phyloP scores from a whole-genome alignment of 2,329 filamentous ascomycete genomes.

The Phaeosphaeriaceae sp. region DNA sequence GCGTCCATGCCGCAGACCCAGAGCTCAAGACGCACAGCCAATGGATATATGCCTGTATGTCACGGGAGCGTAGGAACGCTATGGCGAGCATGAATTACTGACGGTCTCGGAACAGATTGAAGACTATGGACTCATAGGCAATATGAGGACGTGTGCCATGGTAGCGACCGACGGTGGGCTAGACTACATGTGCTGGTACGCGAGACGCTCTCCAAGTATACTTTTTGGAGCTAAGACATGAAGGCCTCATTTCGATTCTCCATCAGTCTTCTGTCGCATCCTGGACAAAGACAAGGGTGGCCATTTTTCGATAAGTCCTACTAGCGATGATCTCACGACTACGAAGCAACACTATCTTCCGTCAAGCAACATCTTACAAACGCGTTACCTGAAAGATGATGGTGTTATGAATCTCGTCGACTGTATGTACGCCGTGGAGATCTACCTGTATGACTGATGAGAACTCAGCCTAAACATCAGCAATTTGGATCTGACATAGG shows the following conservation, averaged over 20 bases:
- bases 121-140: conserved; percentile 81
- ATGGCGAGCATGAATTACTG: no score
- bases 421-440: conserved; percentile 43
- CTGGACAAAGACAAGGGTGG: conserved; percentile 78
- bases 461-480: neutral
- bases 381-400: conserved; percentile 77
- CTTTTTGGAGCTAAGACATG: neutral
- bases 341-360: conserved; percentile 82
- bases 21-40: conserved; percentile 27
- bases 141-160: conserved; percentile 73
- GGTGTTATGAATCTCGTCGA: conserved; percentile 77
- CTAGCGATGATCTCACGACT: conserved; percentile 61
- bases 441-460: neutral
- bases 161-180: conserved; percentile 56
- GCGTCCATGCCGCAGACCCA: conserved; percentile 15
- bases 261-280: conserved; percentile 75
- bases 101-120: conserved; percentile 51
- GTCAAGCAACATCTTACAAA: conserved; percentile 77
- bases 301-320: conserved; percentile 69
- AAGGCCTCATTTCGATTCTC: conserved; percentile 81
- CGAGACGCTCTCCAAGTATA: neutral
- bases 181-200: conserved; percentile 79
- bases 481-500: neutral
- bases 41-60: conserved; percentile 34
- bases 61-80: conserved; percentile 7